Base-by-base conservation (phyloP, 768 basidiomycete genomes). In the Boletus reticuloceps region DNA sequence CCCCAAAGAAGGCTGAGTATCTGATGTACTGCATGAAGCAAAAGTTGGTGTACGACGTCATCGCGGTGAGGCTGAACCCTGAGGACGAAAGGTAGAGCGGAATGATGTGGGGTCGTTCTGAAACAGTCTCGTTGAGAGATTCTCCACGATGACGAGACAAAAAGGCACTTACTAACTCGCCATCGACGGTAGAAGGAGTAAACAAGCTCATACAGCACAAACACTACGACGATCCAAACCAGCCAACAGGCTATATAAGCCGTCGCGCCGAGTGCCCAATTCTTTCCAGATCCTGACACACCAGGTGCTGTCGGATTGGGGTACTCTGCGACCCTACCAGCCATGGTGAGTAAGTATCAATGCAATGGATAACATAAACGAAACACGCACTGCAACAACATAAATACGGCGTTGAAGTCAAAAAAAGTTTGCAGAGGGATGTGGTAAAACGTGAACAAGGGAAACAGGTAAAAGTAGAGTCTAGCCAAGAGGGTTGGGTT, bases 341-440 rank as follows among this genome's bases (percentile, higher is more conserved):
- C 56, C 20, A 31, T 12, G 39, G 52, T 67, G n/a, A 67, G 59
- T 39, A 55, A 67, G 59, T 39, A 55, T 10, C 10, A 22, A 48
- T 61, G 36, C 17, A 42, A 54, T 10, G 38, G 16, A 36, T 22
- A 38, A 22, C 34, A 41, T 36, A 36, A 43, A 48, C 37, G 53
- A 51, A 43, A 53, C 14, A 86, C 92, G 75, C 66, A 94, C 91
- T 92, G 84, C 40, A 93, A 67, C 62, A 94, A 69, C 61, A 93
- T 84, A 74, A 85, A 95, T 60, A 88, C 84, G 62, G 86, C 84
- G 69, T 94, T 94, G 70, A 94, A 92, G 66, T 96, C 94, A 69
- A 95, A 85, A 66, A 88, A 94, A 1, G 87, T 84, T 69, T 94
- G 91, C 10, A 90, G 68, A 25, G 84, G 83, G 39, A 91, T 72